Base-by-base conservation (phyloP, 2,329 filamentous ascomycete genomes). In the Beauveria medogensis region DNA sequence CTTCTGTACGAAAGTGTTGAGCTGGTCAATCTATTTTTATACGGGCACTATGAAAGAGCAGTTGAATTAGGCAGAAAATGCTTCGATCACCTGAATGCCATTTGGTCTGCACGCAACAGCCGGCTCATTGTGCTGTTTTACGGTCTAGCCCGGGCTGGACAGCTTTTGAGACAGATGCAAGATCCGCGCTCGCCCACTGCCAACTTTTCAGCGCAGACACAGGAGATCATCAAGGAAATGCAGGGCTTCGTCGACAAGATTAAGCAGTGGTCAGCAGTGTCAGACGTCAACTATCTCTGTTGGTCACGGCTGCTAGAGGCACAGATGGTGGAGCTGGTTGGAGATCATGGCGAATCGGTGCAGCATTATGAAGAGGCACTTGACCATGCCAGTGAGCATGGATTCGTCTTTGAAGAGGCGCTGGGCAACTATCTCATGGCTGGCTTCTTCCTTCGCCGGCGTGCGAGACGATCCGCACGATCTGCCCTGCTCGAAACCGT, bases 351-450 rank as follows among this genome's bases (percentile, higher is more conserved):
- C 3, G 69, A 72, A 2, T 85, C 87, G 8, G 78, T 92, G 40
- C 76, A 76, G 26, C 75, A 81, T 50, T 92, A 91, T 67, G 90
- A 93, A 69, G 79, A 83, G 63, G 84, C 86, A 7, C 74, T 92
- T 61, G 88, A 92, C 66, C 89, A 92, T 67, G 83, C 87, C 14
- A 80, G 88, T 22, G 79, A 88, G 60, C 80, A 90, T 66, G 79
- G 80, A 48, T 88, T 89, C 64, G 68, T 81, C 2, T 82, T 91
- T 55, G 89, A 92, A 63, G 88, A 92, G 70, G 89, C 87, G 0
- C 77, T 91, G 2, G 83, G 85, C 18, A 88, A 89, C 68, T 89
- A 90, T 69, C 77, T 92, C 34, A 88, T 92, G 75, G 88, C 85
- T 2, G 87, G 87, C 10, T 87, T 85, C 69, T 84, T 91, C 63